Evolutionary conservation across 768 basidiomycete species (phyloP), one percentile per base, ranked within the genome.

Genomic region (Hygrophorus russula): DNA sequence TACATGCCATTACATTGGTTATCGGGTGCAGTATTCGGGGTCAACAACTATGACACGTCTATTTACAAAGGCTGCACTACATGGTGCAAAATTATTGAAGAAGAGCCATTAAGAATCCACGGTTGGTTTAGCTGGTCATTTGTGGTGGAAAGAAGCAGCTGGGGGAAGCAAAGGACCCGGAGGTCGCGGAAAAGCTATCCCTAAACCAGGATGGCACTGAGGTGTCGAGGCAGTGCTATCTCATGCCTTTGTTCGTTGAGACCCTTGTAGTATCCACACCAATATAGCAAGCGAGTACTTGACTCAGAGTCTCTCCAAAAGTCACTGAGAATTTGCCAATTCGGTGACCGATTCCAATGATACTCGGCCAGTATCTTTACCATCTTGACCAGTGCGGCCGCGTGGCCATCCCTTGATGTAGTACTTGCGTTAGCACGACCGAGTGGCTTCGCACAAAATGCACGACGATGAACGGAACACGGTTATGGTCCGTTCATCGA

Each of bases 271-370:
- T 84, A 79, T 55, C 86, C 86, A 34, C 82, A 86, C 56, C 83
- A 90, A 51, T 96, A 99, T 57, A 93, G 92, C 62, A 97, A 97
- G 56, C 87, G 96, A 17, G 93, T 99, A 0, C 68, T 99, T 27
- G 96, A n/a, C n/a, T n/a, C n/a, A n/a, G n/a, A 99, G 61, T 99
- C 96, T 57, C 70, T 99, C 27, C 96, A 99, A 60, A 98, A 98
- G 59, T 88, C 92, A 3, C 70, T 98, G 18, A 79, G 94, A 2
- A 97, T 96, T n/a, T 53, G 96, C 96, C 4, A 92, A 93, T 54
- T 92, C 90, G 2, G 89, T 88, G 18, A 93, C 91, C 42, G 96
- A 98, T 60, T 92, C 97, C 55, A 87, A 98, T 49, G 88, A 90
- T 94, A 10, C 76, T 99, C 27, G 94, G 98, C 58, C 86, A 84